Percentiles rank a stretch among this genome's conserved stretches.
phyloP scores from a whole-genome alignment of 2,329 filamentous ascomycete species.

The Aureobasidium melanogenum region DNA sequence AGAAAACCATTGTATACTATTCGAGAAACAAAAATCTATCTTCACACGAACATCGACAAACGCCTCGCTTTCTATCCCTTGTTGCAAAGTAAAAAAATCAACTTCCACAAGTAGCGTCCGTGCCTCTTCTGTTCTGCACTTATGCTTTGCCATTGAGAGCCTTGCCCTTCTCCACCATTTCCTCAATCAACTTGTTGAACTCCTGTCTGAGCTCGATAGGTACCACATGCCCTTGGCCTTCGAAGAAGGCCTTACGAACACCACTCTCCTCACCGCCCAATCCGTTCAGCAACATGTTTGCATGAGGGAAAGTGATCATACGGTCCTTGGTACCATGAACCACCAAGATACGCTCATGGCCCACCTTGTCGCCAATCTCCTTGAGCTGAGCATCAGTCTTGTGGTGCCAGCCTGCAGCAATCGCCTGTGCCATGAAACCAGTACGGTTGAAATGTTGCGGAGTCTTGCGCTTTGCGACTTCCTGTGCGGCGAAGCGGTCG shows the following conservation, averaged over 20 bases:
- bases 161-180: slow-evolving; percentile 46
- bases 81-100: background rate
- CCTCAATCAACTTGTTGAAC: slow-evolving; percentile 57
- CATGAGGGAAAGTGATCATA: slow-evolving; percentile 71
- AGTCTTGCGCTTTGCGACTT: slow-evolving; percentile 62
- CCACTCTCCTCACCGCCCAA: slow-evolving; percentile 50
- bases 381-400: slow-evolving; percentile 61
- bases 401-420: slow-evolving; percentile 71
- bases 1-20: background rate
- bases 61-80: slow-evolving; percentile 11
- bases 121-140: background rate
- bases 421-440: slow-evolving; percentile 67
- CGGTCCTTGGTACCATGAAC: slow-evolving; percentile 66
- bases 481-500: slow-evolving; percentile 72
- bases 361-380: slow-evolving; percentile 58
- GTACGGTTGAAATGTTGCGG: slow-evolving; percentile 51
- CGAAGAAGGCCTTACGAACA: slow-evolving; percentile 51
- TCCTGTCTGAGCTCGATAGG: slow-evolving; percentile 62
- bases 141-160: slow-evolving; percentile 28
- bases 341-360: slow-evolving; percentile 64
- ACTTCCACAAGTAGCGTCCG: background rate
- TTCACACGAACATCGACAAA: background rate
- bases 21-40: background rate
- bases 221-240: slow-evolving; percentile 67
- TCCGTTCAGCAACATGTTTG: slow-evolving; percentile 55